Conservation (phyloP, 495 filamentous ascomycete genomes). For the Aspergillus asperescens region DNA sequence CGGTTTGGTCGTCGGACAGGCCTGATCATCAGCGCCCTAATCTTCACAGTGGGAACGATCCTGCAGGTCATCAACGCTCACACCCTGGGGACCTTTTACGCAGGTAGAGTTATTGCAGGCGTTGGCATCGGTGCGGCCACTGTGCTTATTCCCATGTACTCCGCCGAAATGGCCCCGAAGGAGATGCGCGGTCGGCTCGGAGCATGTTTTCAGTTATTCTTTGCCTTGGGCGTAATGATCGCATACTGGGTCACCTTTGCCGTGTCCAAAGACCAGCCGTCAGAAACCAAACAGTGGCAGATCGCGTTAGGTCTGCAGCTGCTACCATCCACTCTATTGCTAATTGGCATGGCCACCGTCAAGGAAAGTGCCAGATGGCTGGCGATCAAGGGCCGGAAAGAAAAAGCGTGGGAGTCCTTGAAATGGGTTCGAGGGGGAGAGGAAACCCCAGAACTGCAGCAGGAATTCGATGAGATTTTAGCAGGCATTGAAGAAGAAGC, state of each 20-base stretch:
- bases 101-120: constrained; percentile 46
- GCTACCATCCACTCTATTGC: constrained; percentile 38
- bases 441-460: constrained; percentile 35
- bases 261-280: constrained; percentile 31
- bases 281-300: constrained; percentile 44
- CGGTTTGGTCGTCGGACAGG: constrained; percentile 38
- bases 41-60: constrained; percentile 42
- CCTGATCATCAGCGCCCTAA: constrained; percentile 35
- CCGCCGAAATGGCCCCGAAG: constrained; percentile 50
- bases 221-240: constrained; percentile 44
- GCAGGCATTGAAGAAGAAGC: constrained; percentile 44
- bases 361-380: constrained; percentile 49
- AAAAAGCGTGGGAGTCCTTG: constrained; percentile 41
- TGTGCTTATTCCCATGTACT: constrained; percentile 49
- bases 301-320: constrained; percentile 49
- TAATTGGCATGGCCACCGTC: constrained; percentile 41
- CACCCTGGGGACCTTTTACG: constrained; percentile 41
- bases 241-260: constrained; percentile 49
- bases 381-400: constrained; percentile 37
- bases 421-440: constrained; percentile 44
- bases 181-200: constrained; percentile 49
- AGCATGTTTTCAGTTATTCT: constrained; percentile 46
- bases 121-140: constrained; percentile 53
- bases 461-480: constrained; percentile 40
- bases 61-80: constrained; percentile 40